These are phyloP conservation scores for Keithomyces neogunnii DNA, from an alignment of 2,329 filamentous ascomycete species.

Conservation along the genomic window DNA sequence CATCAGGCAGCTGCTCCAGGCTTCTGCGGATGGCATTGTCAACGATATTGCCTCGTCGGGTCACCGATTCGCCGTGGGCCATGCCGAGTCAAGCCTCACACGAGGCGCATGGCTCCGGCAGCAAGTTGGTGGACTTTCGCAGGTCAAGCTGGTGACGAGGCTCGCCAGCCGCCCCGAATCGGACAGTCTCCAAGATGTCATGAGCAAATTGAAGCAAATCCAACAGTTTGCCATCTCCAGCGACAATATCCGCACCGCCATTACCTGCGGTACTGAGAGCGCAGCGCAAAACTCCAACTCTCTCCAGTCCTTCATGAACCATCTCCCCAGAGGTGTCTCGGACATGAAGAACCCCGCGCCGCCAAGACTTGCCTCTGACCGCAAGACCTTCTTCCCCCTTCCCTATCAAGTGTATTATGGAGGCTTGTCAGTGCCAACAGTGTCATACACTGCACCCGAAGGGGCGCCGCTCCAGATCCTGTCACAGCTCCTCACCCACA, in stretches of 20 bases:
- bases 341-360: constrained; percentile 27
- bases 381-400: constrained; percentile 82
- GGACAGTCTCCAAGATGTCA: constrained; percentile 64
- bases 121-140: constrained; percentile 82
- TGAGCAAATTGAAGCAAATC: constrained; percentile 76
- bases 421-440: constrained; percentile 70
- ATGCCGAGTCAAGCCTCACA: constrained; percentile 73
- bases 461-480: constrained; percentile 81
- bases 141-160: constrained; percentile 75
- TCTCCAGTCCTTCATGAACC: constrained; percentile 59
- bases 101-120: constrained; percentile 65
- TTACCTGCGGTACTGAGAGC: constrained; percentile 78
- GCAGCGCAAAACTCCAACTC: constrained; percentile 60
- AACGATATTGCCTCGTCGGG: constrained; percentile 88
- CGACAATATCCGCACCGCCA: constrained; percentile 63
- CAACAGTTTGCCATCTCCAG: constrained; percentile 69
- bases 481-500: constrained; percentile 87
- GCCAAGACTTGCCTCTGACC: constrained; percentile 36
- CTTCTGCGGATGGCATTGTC: constrained; percentile 79
- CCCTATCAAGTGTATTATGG: constrained; percentile 98
- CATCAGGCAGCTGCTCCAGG: constrained; percentile 79
- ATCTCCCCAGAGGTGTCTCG: constrained; percentile 21
- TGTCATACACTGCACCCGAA: constrained; percentile 68
- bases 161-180: constrained; percentile 65
- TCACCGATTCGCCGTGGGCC: constrained; percentile 76